These are phyloP conservation scores for Lepidium africanum DNA, from an alignment of 345 rosid genomes.

Conservation along the genomic window DNA sequence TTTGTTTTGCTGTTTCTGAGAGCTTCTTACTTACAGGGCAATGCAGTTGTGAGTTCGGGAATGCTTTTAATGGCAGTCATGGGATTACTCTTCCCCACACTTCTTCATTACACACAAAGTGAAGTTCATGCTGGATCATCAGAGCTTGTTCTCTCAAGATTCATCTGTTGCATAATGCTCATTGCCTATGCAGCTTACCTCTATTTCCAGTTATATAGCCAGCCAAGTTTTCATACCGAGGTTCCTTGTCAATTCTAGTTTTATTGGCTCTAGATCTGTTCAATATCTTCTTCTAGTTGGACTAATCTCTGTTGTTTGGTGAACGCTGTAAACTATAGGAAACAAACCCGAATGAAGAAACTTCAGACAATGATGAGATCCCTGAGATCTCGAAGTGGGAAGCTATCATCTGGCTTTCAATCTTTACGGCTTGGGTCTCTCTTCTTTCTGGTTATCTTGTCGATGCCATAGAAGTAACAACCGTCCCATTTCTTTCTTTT, in stretches of 20 bases:
- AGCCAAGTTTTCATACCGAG: conserved; percentile 44
- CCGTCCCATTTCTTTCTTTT: not conserved
- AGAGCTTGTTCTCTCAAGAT: conserved; percentile 92
- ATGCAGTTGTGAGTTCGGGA: conserved; percentile 78
- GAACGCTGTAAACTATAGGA: conserved; percentile 44
- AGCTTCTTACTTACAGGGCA: conserved; percentile 47
- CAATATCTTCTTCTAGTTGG: not conserved
- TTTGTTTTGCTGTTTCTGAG: conserved; percentile 20
- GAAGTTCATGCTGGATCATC: conserved; percentile 84
- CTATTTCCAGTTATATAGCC: conserved; percentile 67
- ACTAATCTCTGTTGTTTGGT: conserved; percentile 13
- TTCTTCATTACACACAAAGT: conserved; percentile 77
- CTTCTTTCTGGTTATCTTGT: conserved; percentile 83
- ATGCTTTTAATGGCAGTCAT: conserved; percentile 94
- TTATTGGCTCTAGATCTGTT: not conserved
- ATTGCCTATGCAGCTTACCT: conserved; percentile 80
- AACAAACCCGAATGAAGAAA: conserved; percentile 27
- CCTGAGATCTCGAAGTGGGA: conserved; percentile 86
- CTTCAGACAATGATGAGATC: conserved; percentile 38
- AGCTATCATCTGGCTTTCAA: conserved; percentile 71
- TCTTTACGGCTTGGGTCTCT: conserved; percentile 89
- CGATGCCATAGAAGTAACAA: conserved; percentile 68
- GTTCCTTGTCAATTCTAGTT: conserved; percentile 23
- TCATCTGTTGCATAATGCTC: conserved; percentile 87
- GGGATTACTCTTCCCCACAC: conserved; percentile 92